Percentiles rank a stretch among this genome's conserved stretches.
Conservation (phyloP, 305 asterid genomes). For the Fraxinus latifolia region DNA sequence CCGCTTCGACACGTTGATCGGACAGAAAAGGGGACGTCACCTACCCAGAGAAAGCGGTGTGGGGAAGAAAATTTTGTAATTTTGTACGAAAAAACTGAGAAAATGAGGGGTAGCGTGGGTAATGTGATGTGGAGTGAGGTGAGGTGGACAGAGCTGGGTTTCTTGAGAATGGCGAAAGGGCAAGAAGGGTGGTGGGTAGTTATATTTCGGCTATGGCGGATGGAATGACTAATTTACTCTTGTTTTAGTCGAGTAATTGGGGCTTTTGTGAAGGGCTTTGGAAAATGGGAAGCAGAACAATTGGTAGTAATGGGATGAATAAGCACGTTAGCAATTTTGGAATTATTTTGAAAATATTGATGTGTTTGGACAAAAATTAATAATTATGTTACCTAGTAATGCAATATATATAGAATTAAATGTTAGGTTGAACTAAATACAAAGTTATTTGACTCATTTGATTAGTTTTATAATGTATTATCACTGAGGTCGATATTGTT, state of each 20-base stretch:
- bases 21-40: not conserved
- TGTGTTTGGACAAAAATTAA: not conserved
- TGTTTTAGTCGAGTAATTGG: not conserved
- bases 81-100: not conserved
- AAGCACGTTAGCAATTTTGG: not conserved
- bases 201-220: not conserved
- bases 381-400: not conserved
- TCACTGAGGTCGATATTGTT: not conserved
- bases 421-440: not conserved
- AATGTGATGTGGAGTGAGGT: not conserved
- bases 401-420: not conserved
- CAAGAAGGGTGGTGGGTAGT: not conserved
- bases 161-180: constrained; percentile 6
- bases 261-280: not conserved
- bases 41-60: not conserved
- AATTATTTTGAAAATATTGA: not conserved
- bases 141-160: not conserved
- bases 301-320: not conserved
- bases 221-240: not conserved
- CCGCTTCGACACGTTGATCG: not conserved
- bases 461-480: not conserved
- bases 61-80: not conserved
- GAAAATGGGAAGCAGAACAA: not conserved
- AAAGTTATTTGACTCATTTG: not conserved
- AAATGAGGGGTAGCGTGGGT: not conserved